A percentile compares a stretch with the other conserved stretches of the same genome.
phyloP scores from a whole-genome alignment of 371 early-diverging fungal genomes.

The Capillidium rhysosporum region DNA sequence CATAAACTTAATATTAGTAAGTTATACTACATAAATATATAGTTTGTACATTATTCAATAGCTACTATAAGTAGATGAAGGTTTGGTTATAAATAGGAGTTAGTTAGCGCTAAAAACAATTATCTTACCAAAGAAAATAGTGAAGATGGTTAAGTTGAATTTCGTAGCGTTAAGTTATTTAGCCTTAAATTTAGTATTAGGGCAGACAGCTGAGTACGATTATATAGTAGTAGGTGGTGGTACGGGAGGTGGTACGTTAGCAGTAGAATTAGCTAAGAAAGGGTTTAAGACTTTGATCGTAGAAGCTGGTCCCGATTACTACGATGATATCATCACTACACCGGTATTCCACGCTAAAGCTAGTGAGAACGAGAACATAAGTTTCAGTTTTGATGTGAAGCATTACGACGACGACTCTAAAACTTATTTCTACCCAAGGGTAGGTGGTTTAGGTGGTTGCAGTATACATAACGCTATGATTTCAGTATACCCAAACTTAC shows the following conservation, averaged over 20 bases:
- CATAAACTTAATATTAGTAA: too few species aligned
- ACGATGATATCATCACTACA: neutral
- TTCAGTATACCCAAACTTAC: neutral
- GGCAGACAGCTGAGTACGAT: neutral
- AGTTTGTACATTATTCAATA: too few species aligned
- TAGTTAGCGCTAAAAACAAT: too few species aligned
- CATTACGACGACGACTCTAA: neutral
- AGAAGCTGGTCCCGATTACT: conserved; percentile 4
- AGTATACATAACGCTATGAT: neutral
- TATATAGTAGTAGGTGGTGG: conserved; percentile 7
- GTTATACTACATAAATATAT: too few species aligned
- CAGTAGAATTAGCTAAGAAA: neutral
- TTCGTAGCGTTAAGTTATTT: too few species aligned
- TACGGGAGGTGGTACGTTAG: neutral
- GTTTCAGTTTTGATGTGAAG: neutral
- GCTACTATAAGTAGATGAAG: too few species aligned
- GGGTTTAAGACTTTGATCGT: conserved; percentile 1
- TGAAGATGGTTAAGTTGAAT: too few species aligned
- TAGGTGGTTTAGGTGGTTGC: conserved; percentile 2
- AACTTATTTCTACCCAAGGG: neutral
- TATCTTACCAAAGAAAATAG: too few species aligned
- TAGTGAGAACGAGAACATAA: neutral
- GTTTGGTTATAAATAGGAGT: too few species aligned
- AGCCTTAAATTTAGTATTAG: neutral
- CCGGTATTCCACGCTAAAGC: neutral